A percentile compares a stretch with the other conserved stretches of the same genome.
Evolutionary conservation across 805 yeast species (phyloP).

Genomic region (Candida endomychidarum): DNA sequence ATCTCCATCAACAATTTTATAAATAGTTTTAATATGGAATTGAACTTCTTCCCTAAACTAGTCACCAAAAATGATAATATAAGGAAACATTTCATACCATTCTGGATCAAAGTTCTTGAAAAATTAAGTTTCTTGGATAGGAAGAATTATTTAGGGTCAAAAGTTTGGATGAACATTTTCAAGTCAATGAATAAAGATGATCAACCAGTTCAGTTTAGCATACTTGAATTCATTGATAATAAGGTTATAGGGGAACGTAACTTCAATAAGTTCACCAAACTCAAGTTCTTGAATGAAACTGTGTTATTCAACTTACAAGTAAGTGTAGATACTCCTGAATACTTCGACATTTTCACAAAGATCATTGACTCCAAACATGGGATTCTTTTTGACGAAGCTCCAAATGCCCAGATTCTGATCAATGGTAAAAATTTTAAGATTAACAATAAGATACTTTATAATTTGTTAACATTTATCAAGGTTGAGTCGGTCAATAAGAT

Average conservation of each 20-base stretch:
- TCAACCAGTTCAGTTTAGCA: constrained; percentile 25
- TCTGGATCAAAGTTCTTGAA: constrained; percentile 57
- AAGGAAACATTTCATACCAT: constrained; percentile 57
- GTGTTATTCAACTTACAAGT: constrained; percentile 58
- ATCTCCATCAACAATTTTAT: constrained; percentile 45
- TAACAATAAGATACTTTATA: constrained; percentile 66
- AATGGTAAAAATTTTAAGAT: constrained; percentile 56
- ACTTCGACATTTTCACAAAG: constrained; percentile 36
- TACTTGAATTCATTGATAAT: constrained; percentile 49
- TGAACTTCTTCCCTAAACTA: constrained; percentile 61
- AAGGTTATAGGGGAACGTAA: constrained; percentile 57
- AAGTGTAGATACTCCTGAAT: constrained; percentile 18
- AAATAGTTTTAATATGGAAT: constrained; percentile 65
- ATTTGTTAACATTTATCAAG: constrained; percentile 61
- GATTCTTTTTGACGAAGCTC: constrained; percentile 46
- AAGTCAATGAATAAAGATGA: constrained; percentile 63
- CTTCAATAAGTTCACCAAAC: constrained; percentile 67
- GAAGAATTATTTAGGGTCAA: constrained; percentile 57
- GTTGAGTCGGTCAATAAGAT: constrained; percentile 73
- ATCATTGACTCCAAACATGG: constrained; percentile 49
- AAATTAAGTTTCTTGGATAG: constrained; percentile 55
- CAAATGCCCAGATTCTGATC: constrained; percentile 23
- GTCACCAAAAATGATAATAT: constrained; percentile 50
- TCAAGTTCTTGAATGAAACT: constrained; percentile 77
- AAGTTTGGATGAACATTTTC: constrained; percentile 65